Evolutionary conservation across 2,329 filamentous ascomycete genomes (phyloP).

Genomic region (Aspergillus pseudotamarii): DNA sequence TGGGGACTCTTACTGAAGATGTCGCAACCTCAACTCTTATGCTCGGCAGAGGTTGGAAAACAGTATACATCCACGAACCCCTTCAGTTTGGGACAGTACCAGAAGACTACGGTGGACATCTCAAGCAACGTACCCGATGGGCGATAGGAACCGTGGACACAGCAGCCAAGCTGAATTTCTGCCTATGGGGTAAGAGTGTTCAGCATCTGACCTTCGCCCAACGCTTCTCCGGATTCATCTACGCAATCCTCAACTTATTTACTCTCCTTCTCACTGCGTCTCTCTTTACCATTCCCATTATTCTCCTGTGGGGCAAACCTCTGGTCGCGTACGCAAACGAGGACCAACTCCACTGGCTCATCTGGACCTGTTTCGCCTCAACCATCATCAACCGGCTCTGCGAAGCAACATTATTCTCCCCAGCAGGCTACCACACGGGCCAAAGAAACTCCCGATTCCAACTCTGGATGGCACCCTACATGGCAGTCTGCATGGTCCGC

Average conservation of each 20-base stretch:
- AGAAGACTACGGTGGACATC: slow-evolving; percentile 39
- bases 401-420: neutral
- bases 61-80: slow-evolving; percentile 61
- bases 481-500: neutral
- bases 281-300: neutral
- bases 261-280: neutral
- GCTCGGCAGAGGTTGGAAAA: slow-evolving; percentile 64
- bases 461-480: neutral
- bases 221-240: neutral
- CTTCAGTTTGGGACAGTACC: slow-evolving; percentile 60
- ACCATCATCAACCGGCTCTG: neutral
- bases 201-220: neutral
- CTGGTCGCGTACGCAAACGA: neutral
- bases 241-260: neutral
- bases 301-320: neutral
- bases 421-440: neutral
- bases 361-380: neutral
- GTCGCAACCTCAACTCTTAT: slow-evolving; percentile 62
- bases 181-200: neutral
- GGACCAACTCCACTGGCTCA: neutral
- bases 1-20: slow-evolving; percentile 63
- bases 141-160: slow-evolving; percentile 18
- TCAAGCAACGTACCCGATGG: slow-evolving; percentile 44
- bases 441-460: neutral
- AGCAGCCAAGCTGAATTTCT: neutral